These are phyloP conservation scores for Ganoderma lingzhi DNA, from an alignment of 1,284 basidiomycete genomes.

Conservation along the genomic window DNA sequence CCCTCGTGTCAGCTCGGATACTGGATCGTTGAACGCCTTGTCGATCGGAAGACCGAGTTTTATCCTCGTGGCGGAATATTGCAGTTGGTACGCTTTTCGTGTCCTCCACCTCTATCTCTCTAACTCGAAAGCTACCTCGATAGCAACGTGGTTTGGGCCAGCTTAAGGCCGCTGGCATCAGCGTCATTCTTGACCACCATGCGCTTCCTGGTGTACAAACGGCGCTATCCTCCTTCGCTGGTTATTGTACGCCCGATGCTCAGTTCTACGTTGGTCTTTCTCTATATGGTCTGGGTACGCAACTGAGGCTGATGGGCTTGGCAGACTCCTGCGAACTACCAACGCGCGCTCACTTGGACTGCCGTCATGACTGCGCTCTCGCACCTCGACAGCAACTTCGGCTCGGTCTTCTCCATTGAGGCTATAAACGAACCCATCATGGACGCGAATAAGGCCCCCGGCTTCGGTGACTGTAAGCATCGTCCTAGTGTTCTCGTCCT, in stretches of 20 bases:
- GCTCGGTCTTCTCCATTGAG: not conserved
- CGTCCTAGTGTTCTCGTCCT: not conserved
- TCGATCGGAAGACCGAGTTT: constrained; percentile 65
- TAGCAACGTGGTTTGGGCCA: constrained; percentile 68
- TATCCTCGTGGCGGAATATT: constrained; percentile 75
- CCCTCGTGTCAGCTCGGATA: constrained; percentile 66
- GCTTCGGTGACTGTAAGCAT: not conserved
- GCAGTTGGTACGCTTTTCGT: constrained; percentile 57
- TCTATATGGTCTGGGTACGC: not conserved
- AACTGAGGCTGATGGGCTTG: not conserved
- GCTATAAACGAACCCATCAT: not conserved
- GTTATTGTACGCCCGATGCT: constrained; percentile 73
- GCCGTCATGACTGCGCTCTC: not conserved
- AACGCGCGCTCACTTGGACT: not conserved
- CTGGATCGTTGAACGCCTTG: constrained; percentile 80
- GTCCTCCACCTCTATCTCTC: not conserved
- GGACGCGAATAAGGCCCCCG: not conserved
- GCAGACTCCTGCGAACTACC: not conserved
- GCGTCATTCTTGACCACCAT: constrained; percentile 78
- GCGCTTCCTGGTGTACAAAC: constrained; percentile 77
- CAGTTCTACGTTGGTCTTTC: constrained; percentile 72
- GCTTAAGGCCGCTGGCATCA: constrained; percentile 68
- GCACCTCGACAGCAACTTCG: not conserved
- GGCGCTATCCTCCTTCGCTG: constrained; percentile 68
- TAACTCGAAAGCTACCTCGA: not conserved